Evolutionary conservation across 2,329 filamentous ascomycete species (phyloP).

Genomic region (Fusarium zealandicum): DNA sequence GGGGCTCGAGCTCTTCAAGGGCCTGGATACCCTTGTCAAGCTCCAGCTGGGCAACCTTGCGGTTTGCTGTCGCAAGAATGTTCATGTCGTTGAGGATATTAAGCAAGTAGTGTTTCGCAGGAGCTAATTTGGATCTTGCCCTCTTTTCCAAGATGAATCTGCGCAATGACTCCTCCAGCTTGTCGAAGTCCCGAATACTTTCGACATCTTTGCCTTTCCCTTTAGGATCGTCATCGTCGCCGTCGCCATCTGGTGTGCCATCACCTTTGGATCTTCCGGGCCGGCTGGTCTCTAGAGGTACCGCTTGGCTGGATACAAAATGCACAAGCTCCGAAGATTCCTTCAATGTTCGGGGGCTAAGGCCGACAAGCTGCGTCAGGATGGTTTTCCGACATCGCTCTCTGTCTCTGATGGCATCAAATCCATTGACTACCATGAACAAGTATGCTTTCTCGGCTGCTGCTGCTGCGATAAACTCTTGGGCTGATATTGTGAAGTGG

Average conservation of each 20-base stretch:
- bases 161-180: constrained; percentile 85
- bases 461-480: constrained; percentile 95
- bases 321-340: constrained; percentile 93
- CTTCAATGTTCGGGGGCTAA: constrained; percentile 94
- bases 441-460: constrained; percentile 98
- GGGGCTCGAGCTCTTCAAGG: constrained; percentile 81
- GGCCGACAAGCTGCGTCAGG: constrained; percentile 81
- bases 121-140: constrained; percentile 91
- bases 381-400: constrained; percentile 91
- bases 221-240: constrained; percentile 66
- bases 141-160: constrained; percentile 96
- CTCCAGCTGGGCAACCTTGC: constrained; percentile 85
- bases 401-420: constrained; percentile 92
- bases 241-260: constrained; percentile 61
- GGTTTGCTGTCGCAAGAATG: constrained; percentile 83
- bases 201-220: constrained; percentile 88
- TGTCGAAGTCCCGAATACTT: constrained; percentile 88
- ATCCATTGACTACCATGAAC: constrained; percentile 98
- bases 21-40: constrained; percentile 83
- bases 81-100: constrained; percentile 91
- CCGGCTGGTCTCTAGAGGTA: constrained; percentile 73
- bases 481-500: constrained; percentile 97
- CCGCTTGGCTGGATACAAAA: constrained; percentile 96
- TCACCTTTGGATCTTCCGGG: constrained; percentile 62
- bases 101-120: constrained; percentile 91